Percentiles rank a stretch among this genome's conserved stretches.
Evolutionary conservation across 2,329 filamentous ascomycete genomes (phyloP).

Genomic region (Shiraia sp.): DNA sequence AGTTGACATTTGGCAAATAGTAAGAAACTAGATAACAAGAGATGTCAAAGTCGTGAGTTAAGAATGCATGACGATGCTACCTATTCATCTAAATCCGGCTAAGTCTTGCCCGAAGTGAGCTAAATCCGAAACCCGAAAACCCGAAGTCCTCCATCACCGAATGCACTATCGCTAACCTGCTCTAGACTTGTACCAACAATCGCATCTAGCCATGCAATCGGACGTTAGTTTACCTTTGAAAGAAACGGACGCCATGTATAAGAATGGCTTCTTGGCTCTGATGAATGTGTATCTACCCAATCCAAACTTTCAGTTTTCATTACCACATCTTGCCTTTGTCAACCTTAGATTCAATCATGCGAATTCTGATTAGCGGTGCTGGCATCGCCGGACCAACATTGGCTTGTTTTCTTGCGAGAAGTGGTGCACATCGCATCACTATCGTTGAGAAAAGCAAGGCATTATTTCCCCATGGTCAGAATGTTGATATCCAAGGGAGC

Average conservation of each 20-base stretch:
- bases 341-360: constrained; percentile 15
- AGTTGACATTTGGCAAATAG: neutral
- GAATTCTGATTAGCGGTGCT: constrained; percentile 39
- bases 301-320: too few species aligned
- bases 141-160: too few species aligned
- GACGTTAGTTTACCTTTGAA: too few species aligned
- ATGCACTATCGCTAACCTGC: too few species aligned
- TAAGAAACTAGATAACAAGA: neutral
- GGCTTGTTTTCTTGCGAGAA: constrained; percentile 34
- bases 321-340: too few species aligned
- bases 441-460: constrained; percentile 47
- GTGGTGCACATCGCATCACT: constrained; percentile 22
- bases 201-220: too few species aligned
- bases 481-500: constrained; percentile 49
- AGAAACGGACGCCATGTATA: too few species aligned
- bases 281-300: too few species aligned
- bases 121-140: neutral
- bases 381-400: constrained; percentile 45
- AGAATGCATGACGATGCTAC: too few species aligned
- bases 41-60: neutral
- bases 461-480: constrained; percentile 47
- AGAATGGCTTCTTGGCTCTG: too few species aligned
- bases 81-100: neutral
- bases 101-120: neutral
- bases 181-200: neutral